A percentile compares a stretch with the other conserved stretches of the same genome.
phyloP scores from a whole-genome alignment of 257 asterid species.

The Nicotiana otophora region DNA sequence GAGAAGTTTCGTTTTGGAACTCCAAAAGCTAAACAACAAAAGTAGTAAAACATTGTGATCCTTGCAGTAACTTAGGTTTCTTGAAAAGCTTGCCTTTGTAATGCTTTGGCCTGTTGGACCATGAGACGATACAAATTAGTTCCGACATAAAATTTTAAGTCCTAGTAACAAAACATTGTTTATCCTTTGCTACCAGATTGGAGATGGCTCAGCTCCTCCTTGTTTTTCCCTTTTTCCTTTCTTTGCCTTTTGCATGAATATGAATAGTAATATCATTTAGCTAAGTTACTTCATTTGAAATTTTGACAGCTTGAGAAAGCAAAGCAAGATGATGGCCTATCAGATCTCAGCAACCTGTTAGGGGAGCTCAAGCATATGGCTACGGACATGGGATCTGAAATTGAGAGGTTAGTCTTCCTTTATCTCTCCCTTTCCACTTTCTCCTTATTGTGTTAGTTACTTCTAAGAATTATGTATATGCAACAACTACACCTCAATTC shows the following conservation, averaged over 20 bases:
- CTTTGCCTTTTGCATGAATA: constrained; percentile 1
- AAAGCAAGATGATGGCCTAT: constrained; percentile 45
- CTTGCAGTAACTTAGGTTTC: not conserved
- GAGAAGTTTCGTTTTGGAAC: not conserved
- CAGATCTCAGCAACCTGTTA: constrained; percentile 34
- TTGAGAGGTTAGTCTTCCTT: constrained; percentile 26
- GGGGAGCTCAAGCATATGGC: constrained; percentile 50
- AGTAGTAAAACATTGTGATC: not conserved
- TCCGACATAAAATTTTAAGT: not conserved
- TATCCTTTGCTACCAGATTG: not conserved
- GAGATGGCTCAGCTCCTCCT: not conserved
- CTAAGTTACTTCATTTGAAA: not conserved
- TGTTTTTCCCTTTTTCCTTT: not conserved
- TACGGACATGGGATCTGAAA: constrained; percentile 43
- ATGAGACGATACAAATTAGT: not conserved
- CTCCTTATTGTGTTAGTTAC: not conserved
- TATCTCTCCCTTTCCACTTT: not conserved
- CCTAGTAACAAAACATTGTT: not conserved
- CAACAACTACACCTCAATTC: not conserved
- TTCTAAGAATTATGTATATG: not conserved
- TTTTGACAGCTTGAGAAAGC: constrained; percentile 28
- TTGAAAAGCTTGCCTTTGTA: not conserved
- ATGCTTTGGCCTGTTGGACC: not conserved
- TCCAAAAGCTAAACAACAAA: not conserved
- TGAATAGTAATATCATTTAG: not conserved